Percentiles rank a stretch among this genome's conserved stretches.
Evolutionary conservation across 1,139 yeast genomes (phyloP).

Genomic region (Debaryomyces nepalensis): DNA sequence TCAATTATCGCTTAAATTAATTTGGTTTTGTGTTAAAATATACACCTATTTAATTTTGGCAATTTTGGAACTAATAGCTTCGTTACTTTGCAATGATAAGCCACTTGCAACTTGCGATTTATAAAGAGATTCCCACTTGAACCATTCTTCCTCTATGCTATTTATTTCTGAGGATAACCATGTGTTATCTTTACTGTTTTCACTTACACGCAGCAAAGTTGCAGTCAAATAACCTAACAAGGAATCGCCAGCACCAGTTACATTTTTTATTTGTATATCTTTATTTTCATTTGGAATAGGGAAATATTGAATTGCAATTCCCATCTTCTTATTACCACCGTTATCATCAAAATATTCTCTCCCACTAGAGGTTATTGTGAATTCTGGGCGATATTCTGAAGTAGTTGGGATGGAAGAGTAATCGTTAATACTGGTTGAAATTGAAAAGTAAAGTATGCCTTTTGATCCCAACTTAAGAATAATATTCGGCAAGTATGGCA

Average conservation of each 20-base stretch:
- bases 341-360: slow-evolving; percentile 20
- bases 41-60: slow-evolving; percentile 14
- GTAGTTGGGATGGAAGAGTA: slow-evolving; percentile 43
- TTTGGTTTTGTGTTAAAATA: slow-evolving; percentile 7
- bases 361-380: slow-evolving; percentile 26
- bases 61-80: slow-evolving; percentile 30
- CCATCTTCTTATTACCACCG: slow-evolving; percentile 36
- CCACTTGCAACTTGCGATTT: slow-evolving; percentile 63
- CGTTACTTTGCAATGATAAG: slow-evolving; percentile 40
- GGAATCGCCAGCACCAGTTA: slow-evolving; percentile 80
- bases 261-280: slow-evolving; percentile 45
- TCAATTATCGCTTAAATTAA: background rate
- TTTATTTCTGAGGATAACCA: slow-evolving; percentile 32
- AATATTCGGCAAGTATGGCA: slow-evolving; percentile 75
- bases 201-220: slow-evolving; percentile 26
- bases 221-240: slow-evolving; percentile 57
- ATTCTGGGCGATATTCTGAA: slow-evolving; percentile 35
- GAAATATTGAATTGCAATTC: slow-evolving; percentile 67
- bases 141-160: slow-evolving; percentile 37
- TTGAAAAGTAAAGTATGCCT: slow-evolving; percentile 59
- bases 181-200: slow-evolving; percentile 10
- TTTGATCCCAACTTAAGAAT: slow-evolving; percentile 68
- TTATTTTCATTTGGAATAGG: slow-evolving; percentile 48
- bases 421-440: slow-evolving; percentile 34
- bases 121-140: slow-evolving; percentile 40